These are phyloP conservation scores for Geosmithia flava DNA, from an alignment of 2,329 filamentous ascomycete species.

Conservation along the genomic window DNA sequence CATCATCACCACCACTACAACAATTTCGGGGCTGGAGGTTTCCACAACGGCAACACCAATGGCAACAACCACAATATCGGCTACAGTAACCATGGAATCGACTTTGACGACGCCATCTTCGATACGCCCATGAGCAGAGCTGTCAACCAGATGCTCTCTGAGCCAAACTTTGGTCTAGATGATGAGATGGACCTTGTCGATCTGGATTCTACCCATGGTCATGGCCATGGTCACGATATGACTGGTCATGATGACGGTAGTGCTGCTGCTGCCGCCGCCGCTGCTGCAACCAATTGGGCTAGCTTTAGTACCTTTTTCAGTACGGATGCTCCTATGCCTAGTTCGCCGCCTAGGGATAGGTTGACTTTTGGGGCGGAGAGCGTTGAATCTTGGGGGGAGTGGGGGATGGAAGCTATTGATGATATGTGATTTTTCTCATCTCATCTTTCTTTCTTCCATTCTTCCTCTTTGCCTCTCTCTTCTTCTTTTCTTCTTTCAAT, in stretches of 20 bases:
- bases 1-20: slow-evolving; percentile 10
- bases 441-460: too few species aligned
- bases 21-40: too few species aligned
- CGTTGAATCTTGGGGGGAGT: not conserved
- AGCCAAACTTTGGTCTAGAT: slow-evolving; percentile 25
- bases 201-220: not conserved
- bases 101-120: slow-evolving; percentile 21
- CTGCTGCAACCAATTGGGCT: not conserved
- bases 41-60: too few species aligned
- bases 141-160: slow-evolving; percentile 51
- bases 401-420: not conserved
- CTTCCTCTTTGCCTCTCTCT: too few species aligned
- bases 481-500: too few species aligned
- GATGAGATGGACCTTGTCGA: slow-evolving; percentile 29
- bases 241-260: slow-evolving; percentile 3
- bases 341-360: slow-evolving; percentile 26
- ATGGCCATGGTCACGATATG: too few species aligned
- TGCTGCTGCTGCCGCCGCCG: slow-evolving; percentile 2
- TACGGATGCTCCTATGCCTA: slow-evolving; percentile 33
- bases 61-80: too few species aligned
- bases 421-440: too few species aligned
- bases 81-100: slow-evolving; percentile 3
- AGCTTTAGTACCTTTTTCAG: slow-evolving; percentile 23
- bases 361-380: not conserved
- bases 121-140: slow-evolving; percentile 50